A percentile compares a stretch with the other conserved stretches of the same genome.
Conservation (phyloP, 2,329 filamentous ascomycete species). For the Erysiphe pisi region DNA sequence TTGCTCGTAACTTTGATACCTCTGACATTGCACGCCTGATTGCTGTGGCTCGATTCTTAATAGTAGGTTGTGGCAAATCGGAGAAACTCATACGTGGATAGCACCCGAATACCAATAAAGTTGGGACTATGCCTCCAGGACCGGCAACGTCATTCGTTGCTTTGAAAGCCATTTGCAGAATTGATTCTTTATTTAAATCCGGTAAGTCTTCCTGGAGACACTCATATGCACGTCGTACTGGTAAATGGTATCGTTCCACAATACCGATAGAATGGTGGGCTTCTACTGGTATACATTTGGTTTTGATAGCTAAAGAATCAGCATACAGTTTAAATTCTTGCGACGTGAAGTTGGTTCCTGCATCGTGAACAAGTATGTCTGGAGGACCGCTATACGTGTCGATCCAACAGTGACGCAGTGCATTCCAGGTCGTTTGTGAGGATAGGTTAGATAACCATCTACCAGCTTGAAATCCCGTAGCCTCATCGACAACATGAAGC, state of each 20-base stretch:
- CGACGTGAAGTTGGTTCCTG: background rate
- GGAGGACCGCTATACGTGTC: slow-evolving; percentile 27
- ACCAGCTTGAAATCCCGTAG: slow-evolving; percentile 10
- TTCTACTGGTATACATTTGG: too few species aligned
- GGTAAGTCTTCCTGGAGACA: background rate
- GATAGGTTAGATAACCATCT: slow-evolving; percentile 21
- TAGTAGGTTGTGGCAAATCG: background rate
- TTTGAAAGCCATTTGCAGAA: too few species aligned
- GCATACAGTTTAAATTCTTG: background rate
- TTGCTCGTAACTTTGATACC: background rate
- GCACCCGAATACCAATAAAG: background rate
- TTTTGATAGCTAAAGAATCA: too few species aligned
- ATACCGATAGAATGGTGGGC: background rate
- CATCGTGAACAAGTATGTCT: background rate
- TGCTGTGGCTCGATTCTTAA: background rate
- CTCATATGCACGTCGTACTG: background rate
- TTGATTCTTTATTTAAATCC: background rate
- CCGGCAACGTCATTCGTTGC: background rate
- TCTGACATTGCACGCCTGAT: background rate
- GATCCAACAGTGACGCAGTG: slow-evolving; percentile 23
- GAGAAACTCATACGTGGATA: background rate
- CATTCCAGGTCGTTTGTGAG: slow-evolving; percentile 14
- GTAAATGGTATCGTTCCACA: background rate
- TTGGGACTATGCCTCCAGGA: background rate
- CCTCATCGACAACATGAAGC: slow-evolving; percentile 26